phyloP scores from a whole-genome alignment of 257 asterid species.

The Lycium barbarum region DNA sequence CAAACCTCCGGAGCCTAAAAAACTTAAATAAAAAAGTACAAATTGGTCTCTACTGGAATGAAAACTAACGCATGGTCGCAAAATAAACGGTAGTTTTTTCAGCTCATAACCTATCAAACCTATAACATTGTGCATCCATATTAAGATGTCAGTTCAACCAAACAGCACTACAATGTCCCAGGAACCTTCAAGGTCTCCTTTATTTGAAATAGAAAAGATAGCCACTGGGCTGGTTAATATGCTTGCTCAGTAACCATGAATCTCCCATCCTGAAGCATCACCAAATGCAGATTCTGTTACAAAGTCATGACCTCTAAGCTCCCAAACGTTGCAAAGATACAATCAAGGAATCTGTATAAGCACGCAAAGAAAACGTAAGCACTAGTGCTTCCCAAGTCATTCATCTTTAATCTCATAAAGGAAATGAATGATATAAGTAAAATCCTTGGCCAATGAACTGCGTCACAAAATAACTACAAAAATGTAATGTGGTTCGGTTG shows the following conservation, averaged over 20 bases:
- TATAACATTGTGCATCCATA: constrained; percentile 15
- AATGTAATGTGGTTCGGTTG: neutral
- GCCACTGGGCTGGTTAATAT: neutral
- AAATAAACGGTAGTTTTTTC: neutral
- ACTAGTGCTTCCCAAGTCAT: neutral
- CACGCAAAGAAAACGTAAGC: neutral
- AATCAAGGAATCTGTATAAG: neutral
- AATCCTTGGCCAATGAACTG: neutral
- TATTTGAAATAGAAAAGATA: constrained; percentile 15
- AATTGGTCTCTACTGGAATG: neutral
- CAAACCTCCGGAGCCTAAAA: neutral
- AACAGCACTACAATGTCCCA: constrained; percentile 8
- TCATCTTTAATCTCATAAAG: neutral
- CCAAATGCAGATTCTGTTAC: constrained; percentile 23
- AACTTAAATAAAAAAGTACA: neutral
- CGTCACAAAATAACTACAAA: neutral
- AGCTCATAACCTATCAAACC: constrained; percentile 10
- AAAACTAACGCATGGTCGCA: neutral
- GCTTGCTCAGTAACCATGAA: constrained; percentile 19
- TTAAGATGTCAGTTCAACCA: constrained; percentile 26
- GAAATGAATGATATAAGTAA: neutral
- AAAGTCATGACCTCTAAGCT: neutral
- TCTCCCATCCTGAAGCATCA: neutral
- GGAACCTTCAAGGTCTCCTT: constrained; percentile 5
- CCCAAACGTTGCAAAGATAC: neutral